These are phyloP conservation scores for Oenanthe javanica DNA, from an alignment of 140 eudicot genomes.

Conservation along the genomic window DNA sequence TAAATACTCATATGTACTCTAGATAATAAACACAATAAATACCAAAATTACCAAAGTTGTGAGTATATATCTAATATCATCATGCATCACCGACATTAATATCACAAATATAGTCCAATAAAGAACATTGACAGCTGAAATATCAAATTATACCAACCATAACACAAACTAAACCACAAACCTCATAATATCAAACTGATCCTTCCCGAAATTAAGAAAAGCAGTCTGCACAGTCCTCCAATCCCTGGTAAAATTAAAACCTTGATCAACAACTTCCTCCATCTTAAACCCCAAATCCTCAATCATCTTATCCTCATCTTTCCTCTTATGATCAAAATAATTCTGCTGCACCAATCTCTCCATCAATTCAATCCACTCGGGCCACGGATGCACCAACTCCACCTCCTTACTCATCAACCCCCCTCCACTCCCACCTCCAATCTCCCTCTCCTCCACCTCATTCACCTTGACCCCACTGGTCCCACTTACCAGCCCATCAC, in stretches of 20 bases:
- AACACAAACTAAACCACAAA: conserved; percentile 10
- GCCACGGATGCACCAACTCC: conserved; percentile 90
- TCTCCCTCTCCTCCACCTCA: conserved; percentile 12
- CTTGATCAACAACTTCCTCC: no score
- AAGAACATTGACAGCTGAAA: background rate
- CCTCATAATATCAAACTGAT: no score
- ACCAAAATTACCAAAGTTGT: no score
- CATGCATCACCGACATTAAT: no score
- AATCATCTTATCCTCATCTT: conserved; percentile 62
- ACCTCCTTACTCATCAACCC: conserved; percentile 28
- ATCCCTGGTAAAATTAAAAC: no score
- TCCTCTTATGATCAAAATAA: conserved; percentile 73
- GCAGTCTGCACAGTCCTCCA: conserved; percentile 77
- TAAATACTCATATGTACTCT: no score
- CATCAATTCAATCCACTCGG: conserved; percentile 92
- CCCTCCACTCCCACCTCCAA: no score
- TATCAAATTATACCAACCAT: background rate
- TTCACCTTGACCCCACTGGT: background rate
- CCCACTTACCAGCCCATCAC: background rate
- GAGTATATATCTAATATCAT: no score
- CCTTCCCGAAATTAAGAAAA: conserved; percentile 58
- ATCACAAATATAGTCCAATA: background rate
- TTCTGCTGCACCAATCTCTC: conserved; percentile 83
- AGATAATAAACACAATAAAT: no score
- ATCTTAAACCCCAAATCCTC: conserved; percentile 46